Base-by-base conservation (phyloP, 2,329 filamentous ascomycete genomes). In the Xylariomycetidae sp. region DNA sequence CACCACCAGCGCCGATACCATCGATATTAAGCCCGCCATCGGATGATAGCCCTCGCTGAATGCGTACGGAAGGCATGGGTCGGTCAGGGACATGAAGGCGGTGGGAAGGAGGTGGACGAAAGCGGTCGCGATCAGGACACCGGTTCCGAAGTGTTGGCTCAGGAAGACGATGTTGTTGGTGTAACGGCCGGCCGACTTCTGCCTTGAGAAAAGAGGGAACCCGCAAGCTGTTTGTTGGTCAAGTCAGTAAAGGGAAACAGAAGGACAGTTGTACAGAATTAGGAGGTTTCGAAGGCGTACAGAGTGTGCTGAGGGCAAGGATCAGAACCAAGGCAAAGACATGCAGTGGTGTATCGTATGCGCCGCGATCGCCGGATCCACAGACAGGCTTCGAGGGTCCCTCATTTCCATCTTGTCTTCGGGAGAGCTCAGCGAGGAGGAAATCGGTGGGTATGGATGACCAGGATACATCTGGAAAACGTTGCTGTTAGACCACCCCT, bases 121-220 rank as follows among this genome's bases (percentile, higher is more conserved):
- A 35, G 85, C 85, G 1, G 85, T 92, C 9, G 86, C 85, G 41
- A 92, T 81, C n/a, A 92, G 67, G 14, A 92, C 86, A 38, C 85
- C 85, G 1, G 85, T 92, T 51, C 85, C 83, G 44, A 86, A 83
- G 61, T 87, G 82, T 44, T 82, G 76, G 49, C 77, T 79, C 42
- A 79, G 64, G 54, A 83, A 82, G 42, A 82, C 69, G 47, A 82
- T 68, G 15, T 58, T 68, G 42, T 68, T 69, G 32, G 79, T 78
- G 34, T 72, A 71, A 32, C 67, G 70, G 35, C 77, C 67, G 30
- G 69, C 67, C 23, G 71, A 72, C 23, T 71, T 65, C 43, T 74
- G 71, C 33, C 73, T 71, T 8, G 76, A 80, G 34, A 85, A 59
- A 20, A 85, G 62, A 2, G 81, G 81, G 33, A 85, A 78, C 4